Base-by-base conservation (phyloP, 2,329 filamentous ascomycete species). In the Fusarium odoratissimum region DNA sequence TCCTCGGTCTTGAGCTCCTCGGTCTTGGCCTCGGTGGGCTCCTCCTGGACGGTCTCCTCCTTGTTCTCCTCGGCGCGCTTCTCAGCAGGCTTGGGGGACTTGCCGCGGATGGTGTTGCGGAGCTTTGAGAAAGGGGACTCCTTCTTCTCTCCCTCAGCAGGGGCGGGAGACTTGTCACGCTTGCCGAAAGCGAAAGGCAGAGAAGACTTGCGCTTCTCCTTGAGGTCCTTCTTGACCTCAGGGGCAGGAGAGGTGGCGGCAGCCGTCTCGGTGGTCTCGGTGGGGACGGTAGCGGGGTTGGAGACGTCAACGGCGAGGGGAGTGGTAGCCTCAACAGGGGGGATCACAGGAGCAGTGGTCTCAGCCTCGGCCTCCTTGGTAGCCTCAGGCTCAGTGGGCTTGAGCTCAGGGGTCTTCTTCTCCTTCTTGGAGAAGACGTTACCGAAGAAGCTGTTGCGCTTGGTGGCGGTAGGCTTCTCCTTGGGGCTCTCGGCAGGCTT, bases 201-300 rank as follows among this genome's bases (percentile, higher is more conserved):
- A 79, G 95, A 91, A 75, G 93, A 96, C 83, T 91, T 91, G 83
- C 94, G 93, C 93, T 97, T 97, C 83, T 90, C 87, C 90, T 94
- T 95, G 76, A 87, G 81, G 71, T 89, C 88, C 83, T 90, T 90
- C 82, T 89, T 89, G 62, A 84, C 75, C 83, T 91, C 90, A 67
- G 85, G 85, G 72, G 86, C 86, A 64, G 84, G 80, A 31, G 83
- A 75, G 38, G 79, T 71, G 37, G 79, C 80, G 69, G 82, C 80
- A 61, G 84, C 78, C 49, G 72, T 79, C 76, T 89, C 87, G 7
- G 84, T 82, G 28, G 83, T 83, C 81, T 89, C 86, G 42, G 84
- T 80, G 33, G 85, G 83, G 64, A 81, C 84, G n/a, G 83, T 83
- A 52, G 83, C 82, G 54, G 86, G 85, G 62, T 81, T 84, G 54